phyloP scores from a whole-genome alignment of 805 yeast species.

The Barnettozyma californica region DNA sequence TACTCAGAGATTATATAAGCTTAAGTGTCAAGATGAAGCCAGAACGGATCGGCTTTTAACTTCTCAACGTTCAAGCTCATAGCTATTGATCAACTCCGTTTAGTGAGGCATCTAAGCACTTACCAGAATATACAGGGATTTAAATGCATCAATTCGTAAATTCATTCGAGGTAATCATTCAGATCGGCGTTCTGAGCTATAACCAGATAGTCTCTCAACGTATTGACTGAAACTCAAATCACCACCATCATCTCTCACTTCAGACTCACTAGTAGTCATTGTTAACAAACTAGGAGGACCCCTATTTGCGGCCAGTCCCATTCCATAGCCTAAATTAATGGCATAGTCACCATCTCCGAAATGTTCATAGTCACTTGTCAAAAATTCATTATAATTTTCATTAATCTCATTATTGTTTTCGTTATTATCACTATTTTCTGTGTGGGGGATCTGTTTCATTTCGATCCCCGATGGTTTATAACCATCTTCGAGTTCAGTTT shows the following conservation, averaged over 20 bases:
- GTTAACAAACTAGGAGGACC: slow-evolving; percentile 25
- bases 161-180: not conserved
- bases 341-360: slow-evolving; percentile 15
- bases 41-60: too few relatives aligned
- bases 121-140: not conserved
- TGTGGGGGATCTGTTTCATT: not conserved
- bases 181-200: slow-evolving; percentile 2
- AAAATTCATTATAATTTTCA: not conserved
- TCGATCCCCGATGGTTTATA: slow-evolving; percentile 1
- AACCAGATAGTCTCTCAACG: slow-evolving; percentile 15
- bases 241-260: not conserved
- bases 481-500: not conserved
- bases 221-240: slow-evolving; percentile 15
- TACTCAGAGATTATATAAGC: not conserved
- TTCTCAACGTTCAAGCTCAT: too few relatives aligned
- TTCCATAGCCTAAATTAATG: slow-evolving; percentile 23
- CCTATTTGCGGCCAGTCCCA: slow-evolving; percentile 17
- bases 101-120: not conserved
- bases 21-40: too few relatives aligned
- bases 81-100: too few relatives aligned
- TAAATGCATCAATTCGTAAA: not conserved
- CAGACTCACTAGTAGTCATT: slow-evolving; percentile 16
- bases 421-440: not conserved
- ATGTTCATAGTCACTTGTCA: slow-evolving; percentile 5
- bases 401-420: not conserved